These are phyloP conservation scores for Diaporthe destruens DNA, from an alignment of 2,329 filamentous ascomycete genomes.

Conservation along the genomic window DNA sequence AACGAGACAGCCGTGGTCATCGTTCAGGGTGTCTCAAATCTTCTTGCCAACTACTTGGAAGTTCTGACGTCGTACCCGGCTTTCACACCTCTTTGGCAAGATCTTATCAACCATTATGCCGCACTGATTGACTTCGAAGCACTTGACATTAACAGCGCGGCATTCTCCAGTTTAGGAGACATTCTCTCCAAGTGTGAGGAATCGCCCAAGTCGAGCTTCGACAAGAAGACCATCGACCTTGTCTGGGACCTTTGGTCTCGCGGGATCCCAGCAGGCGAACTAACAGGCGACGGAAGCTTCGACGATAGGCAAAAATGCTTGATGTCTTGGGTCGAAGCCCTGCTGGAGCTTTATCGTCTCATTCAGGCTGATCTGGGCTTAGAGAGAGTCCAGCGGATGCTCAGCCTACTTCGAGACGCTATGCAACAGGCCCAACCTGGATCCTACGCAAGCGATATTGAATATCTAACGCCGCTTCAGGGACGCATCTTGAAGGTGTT, in stretches of 20 bases:
- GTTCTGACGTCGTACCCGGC: conserved; percentile 74
- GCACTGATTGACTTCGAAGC: conserved; percentile 71
- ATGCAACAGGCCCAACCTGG: conserved; percentile 77
- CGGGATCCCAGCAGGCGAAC: conserved; percentile 67
- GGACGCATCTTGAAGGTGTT: conserved; percentile 76
- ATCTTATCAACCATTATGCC: conserved; percentile 78
- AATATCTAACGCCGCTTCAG: conserved; percentile 80
- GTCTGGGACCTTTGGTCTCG: conserved; percentile 80
- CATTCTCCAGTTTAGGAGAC: conserved; percentile 75
- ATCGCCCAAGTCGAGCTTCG: conserved; percentile 59
- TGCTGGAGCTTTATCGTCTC: conserved; percentile 83
- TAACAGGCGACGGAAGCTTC: conserved; percentile 57
- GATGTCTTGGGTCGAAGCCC: conserved; percentile 83
- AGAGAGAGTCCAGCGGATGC: conserved; percentile 74
- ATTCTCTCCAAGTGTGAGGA: conserved; percentile 68
- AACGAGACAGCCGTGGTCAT: conserved; percentile 81
- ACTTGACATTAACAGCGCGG: conserved; percentile 78
- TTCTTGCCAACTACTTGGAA: conserved; percentile 83
- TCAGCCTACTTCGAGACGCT: conserved; percentile 77
- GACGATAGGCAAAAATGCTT: conserved; percentile 83
- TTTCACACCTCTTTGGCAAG: conserved; percentile 81
- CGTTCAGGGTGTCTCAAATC: conserved; percentile 77
- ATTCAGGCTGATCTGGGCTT: conserved; percentile 73
- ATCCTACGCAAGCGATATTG: conserved; percentile 78
- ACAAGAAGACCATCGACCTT: conserved; percentile 66